Percentiles rank a stretch among this genome's conserved stretches.
Evolutionary conservation across 225 moss, liverwort and hornwort species (phyloP).

Genomic region (Antitrichia curtipendula): DNA sequence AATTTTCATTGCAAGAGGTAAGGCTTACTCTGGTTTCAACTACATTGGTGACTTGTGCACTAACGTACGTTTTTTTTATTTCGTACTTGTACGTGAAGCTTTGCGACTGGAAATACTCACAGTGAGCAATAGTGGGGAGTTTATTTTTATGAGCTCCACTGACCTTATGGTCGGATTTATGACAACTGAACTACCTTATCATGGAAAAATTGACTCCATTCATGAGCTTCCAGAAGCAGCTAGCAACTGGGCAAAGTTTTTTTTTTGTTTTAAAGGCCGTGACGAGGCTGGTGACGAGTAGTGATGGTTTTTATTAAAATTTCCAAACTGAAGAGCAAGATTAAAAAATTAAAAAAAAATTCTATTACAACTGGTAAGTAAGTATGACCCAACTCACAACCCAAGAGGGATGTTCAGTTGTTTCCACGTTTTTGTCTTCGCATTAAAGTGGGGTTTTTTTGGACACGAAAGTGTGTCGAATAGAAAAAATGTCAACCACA

Average conservation of each 20-base stretch:
- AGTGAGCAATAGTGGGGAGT: not conserved
- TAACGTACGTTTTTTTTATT: not conserved
- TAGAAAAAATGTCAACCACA: not conserved
- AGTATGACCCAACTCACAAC: not conserved
- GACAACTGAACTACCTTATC: not conserved
- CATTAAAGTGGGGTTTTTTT: not conserved
- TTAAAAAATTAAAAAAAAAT: not conserved
- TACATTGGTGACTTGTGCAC: not conserved
- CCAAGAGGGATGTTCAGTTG: too few species aligned
- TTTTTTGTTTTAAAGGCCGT: not conserved
- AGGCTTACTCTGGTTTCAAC: too few species aligned
- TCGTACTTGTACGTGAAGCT: not conserved
- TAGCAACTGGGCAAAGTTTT: too few species aligned
- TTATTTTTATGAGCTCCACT: not conserved
- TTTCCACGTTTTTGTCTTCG: not conserved
- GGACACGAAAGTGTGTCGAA: not conserved
- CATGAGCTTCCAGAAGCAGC: not conserved
- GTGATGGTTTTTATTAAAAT: not conserved
- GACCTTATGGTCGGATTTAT: not conserved
- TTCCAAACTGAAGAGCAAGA: not conserved
- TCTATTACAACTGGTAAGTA: not conserved
- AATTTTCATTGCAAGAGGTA: too few species aligned
- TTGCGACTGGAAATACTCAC: not conserved
- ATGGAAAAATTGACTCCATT: not conserved
- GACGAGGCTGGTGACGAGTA: not conserved